Evolutionary conservation across 768 basidiomycete genomes (phyloP).

Genomic region (Pleurotus pulmonarius): DNA sequence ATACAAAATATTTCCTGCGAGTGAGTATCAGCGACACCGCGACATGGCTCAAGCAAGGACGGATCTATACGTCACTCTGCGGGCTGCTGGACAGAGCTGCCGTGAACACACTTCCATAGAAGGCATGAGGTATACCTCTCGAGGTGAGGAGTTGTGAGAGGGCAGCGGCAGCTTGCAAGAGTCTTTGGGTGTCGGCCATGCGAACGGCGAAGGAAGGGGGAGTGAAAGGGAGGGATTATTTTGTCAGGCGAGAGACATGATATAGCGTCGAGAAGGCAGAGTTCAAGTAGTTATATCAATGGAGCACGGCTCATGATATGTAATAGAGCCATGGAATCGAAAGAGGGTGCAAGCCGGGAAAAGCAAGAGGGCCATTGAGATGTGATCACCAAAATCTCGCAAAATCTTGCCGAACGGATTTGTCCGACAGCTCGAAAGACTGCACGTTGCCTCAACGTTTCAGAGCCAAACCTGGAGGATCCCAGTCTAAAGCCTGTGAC

Average conservation of each 20-base stretch:
- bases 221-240: constrained; percentile 22
- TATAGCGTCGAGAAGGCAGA: constrained; percentile 41
- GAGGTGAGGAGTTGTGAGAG: constrained; percentile 63
- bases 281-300: constrained; percentile 34
- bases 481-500: constrained; percentile 8
- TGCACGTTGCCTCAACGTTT: constrained; percentile 8
- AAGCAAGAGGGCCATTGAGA: constrained; percentile 42
- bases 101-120: constrained; percentile 71
- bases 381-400: constrained; percentile 6
- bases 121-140: constrained; percentile 69
- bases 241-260: constrained; percentile 48
- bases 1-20: constrained; percentile 80
- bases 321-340: constrained; percentile 40
- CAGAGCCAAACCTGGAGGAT: constrained; percentile 6
- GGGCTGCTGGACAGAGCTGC: constrained; percentile 65
- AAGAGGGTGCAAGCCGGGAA: constrained; percentile 39
- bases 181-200: constrained; percentile 72
- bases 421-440: constrained; percentile 1
- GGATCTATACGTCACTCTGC: constrained; percentile 57
- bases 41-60: neutral
- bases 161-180: constrained; percentile 73
- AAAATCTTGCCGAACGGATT: constrained; percentile 6
- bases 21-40: constrained; percentile 10
- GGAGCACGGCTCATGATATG: constrained; percentile 41
- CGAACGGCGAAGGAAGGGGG: constrained; percentile 17